phyloP scores from a whole-genome alignment of 495 filamentous ascomycete species.

The Daldinia vernicosa region DNA sequence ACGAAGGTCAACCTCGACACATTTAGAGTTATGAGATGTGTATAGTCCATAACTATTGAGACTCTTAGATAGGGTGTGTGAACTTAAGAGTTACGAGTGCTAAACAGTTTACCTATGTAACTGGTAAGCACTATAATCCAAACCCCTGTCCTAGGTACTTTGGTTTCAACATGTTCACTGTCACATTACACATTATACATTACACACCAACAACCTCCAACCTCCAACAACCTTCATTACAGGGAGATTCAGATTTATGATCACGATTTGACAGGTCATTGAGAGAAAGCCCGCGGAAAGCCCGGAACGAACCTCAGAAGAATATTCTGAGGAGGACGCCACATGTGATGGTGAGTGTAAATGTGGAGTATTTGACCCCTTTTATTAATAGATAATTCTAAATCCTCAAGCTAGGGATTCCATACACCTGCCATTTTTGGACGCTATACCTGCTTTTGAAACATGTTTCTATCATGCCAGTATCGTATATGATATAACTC shows the following conservation, averaged over 20 bases:
- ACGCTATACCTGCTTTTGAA: conserved; percentile 9
- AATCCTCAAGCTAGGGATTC: conserved; percentile 21
- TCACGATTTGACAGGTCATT: not conserved
- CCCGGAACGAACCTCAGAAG: not conserved
- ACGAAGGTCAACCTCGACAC: too few relatives aligned
- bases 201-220: too few relatives aligned
- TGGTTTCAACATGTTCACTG: not conserved
- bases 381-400: conserved; percentile 17
- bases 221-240: not conserved
- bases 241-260: not conserved
- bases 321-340: not conserved
- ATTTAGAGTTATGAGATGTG: not conserved
- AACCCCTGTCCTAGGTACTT: not conserved
- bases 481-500: conserved; percentile 3
- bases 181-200: not conserved
- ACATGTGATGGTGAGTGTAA: not conserved
- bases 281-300: not conserved
- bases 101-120: too few relatives aligned
- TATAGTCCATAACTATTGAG: not conserved
- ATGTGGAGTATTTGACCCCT: conserved; percentile 15
- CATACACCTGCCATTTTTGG: conserved; percentile 9
- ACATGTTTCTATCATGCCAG: conserved; percentile 21
- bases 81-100: too few relatives aligned
- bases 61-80: not conserved
- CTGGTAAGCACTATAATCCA: not conserved